A percentile compares a stretch with the other conserved stretches of the same genome.
Evolutionary conservation across 352 stramenopile species (phyloP).

Genomic region (Globisporangium barbulae): DNA sequence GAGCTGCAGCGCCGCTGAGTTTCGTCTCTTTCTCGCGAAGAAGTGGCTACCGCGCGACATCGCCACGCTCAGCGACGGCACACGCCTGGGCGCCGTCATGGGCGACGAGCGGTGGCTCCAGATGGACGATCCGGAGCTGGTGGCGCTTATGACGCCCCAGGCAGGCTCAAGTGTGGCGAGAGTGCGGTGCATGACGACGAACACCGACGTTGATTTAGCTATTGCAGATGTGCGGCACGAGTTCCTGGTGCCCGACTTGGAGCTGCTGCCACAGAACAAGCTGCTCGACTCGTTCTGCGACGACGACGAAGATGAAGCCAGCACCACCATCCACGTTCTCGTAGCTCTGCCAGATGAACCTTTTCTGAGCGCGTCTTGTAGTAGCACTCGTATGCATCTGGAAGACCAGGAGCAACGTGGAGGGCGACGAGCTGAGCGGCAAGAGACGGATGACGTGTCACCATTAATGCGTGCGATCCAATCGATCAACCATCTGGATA

Average conservation of each 20-base stretch:
- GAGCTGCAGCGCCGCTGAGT: not conserved
- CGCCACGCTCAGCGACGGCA: not conserved
- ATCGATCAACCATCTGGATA: not conserved
- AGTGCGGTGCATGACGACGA: too few species aligned
- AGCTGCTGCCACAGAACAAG: not conserved
- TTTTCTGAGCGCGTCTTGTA: not conserved
- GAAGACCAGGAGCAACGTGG: too few species aligned
- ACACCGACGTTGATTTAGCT: not conserved
- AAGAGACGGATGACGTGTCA: too few species aligned
- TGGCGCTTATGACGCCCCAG: not conserved
- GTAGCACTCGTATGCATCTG: too few species aligned
- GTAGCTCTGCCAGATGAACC: not conserved
- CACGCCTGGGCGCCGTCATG: not conserved
- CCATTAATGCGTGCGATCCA: not conserved
- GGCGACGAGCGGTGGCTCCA: constrained; percentile 1
- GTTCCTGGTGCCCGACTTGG: not conserved
- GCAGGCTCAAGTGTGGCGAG: too few species aligned
- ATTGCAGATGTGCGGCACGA: not conserved
- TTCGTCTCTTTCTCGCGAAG: constrained; percentile 6
- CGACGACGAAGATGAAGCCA: too few species aligned
- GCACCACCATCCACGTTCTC: too few species aligned
- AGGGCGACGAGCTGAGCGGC: too few species aligned
- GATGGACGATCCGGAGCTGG: not conserved
- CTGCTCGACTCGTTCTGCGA: not conserved
- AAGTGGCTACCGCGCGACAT: not conserved